Conservation (phyloP, 805 yeast species). For the Candida ipomoeae region DNA sequence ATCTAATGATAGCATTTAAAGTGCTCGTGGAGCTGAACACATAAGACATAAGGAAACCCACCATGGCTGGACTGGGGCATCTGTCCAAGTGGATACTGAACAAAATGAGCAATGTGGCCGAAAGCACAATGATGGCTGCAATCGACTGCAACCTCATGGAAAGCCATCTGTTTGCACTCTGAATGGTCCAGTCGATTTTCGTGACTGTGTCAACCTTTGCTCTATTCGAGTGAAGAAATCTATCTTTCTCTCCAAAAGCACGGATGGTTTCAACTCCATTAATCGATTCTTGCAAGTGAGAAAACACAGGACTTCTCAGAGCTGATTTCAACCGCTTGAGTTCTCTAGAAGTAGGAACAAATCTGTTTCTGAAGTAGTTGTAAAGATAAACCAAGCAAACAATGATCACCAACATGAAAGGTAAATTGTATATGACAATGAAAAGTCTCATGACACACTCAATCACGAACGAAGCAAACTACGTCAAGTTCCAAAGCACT, state of each 20-base stretch:
- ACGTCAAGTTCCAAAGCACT: slow-evolving; percentile 29
- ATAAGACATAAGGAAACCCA: slow-evolving; percentile 37
- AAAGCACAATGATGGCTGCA: slow-evolving; percentile 30
- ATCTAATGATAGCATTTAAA: slow-evolving; percentile 29
- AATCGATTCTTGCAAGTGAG: slow-evolving; percentile 35
- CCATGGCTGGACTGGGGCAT: slow-evolving; percentile 29
- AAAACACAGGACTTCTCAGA: slow-evolving; percentile 29
- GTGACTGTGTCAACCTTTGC: slow-evolving; percentile 24
- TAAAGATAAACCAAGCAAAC: slow-evolving; percentile 25
- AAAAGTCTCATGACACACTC: slow-evolving; percentile 26
- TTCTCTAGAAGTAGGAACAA: slow-evolving; percentile 34
- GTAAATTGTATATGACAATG: slow-evolving; percentile 30
- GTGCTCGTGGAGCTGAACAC: slow-evolving; percentile 29
- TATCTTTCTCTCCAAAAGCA: slow-evolving; percentile 28
- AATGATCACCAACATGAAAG: slow-evolving; percentile 30
- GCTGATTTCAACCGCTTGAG: slow-evolving; percentile 31
- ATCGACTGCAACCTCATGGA: slow-evolving; percentile 35
- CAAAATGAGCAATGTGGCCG: slow-evolving; percentile 26
- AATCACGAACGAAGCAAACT: slow-evolving; percentile 20
- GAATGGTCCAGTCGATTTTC: slow-evolving; percentile 20
- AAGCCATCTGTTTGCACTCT: slow-evolving; percentile 33
- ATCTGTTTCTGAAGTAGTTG: slow-evolving; percentile 27
- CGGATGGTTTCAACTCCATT: slow-evolving; percentile 34
- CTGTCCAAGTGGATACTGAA: slow-evolving; percentile 21
- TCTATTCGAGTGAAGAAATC: slow-evolving; percentile 25